Evolutionary conservation across 108 stramenopile species (phyloP), one percentile per base, ranked within the genome.

Genomic region (Pseudonitzschia multiseries): DNA sequence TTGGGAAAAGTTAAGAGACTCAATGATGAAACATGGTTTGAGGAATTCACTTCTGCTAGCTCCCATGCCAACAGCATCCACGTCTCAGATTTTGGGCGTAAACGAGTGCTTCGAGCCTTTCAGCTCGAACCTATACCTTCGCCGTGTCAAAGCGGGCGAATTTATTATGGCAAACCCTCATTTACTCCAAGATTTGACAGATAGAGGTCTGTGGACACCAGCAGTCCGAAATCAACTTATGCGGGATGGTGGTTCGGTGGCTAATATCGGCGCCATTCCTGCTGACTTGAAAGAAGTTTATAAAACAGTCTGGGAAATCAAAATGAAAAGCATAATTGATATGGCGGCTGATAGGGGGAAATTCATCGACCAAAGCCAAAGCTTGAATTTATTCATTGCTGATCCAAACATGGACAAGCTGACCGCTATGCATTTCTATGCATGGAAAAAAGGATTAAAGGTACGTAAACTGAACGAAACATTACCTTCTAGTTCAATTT

Each of bases 51-150:
- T 99, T 31, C 80, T 97, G 2, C 73, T 98, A 4, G 98, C 98
- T 18, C 98, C 97, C n/a, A 99, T 99, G 98, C 98, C 98, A 60
- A 99, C 98, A 14, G 98, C 98, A 36, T 97, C 97, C 8, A 98
- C 98, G 0, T 93, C 95, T 57, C 97, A 98, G 81, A 96, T 99
- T 53, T 79, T 98, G 57, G 98, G 98, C 22, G 96, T 97, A 57
- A 99, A 99, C 79, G 98, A 99, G 73, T 96, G 96, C 65, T 91
- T 97, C 66, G 98, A 99, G 80, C 98, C 98, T 13, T 97, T 97
- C 82, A 96, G 95, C 32, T 93, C 94, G 20, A 99, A 99, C 70
- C 81, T 99, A 71, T 99, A 99, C 80, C 81, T 94, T 60, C 84
- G 98, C 26, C 87, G 96, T 41, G 97, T 98, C 46, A 95, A 96